Evolutionary conservation across 176 grass and related monocot genomes (phyloP).

Genomic region (Carex pumila): DNA sequence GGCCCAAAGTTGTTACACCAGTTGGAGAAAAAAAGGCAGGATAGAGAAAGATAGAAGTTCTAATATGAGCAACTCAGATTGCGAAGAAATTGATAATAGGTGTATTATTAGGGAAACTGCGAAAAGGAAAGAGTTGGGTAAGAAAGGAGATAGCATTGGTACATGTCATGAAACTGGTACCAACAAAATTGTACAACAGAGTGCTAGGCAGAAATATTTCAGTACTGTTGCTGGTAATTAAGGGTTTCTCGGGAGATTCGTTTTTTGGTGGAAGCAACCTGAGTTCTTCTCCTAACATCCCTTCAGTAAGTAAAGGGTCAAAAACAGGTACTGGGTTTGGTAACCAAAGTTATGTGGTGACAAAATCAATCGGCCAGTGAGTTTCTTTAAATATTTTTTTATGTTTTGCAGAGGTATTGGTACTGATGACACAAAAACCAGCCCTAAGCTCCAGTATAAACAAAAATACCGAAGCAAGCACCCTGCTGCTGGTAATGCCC

Average conservation of each 20-base stretch:
- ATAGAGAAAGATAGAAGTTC: constrained; percentile 61
- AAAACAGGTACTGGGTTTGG: constrained; percentile 18
- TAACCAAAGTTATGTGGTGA: constrained; percentile 42
- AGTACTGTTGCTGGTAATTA: constrained; percentile 51
- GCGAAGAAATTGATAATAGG: constrained; percentile 59
- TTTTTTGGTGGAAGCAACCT: constrained; percentile 65
- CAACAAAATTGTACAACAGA: constrained; percentile 23
- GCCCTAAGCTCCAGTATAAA: background rate
- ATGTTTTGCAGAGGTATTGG: constrained; percentile 3
- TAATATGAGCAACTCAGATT: constrained; percentile 90
- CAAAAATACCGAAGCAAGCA: background rate
- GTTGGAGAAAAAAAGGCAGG: constrained; percentile 54
- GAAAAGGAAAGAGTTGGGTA: constrained; percentile 45
- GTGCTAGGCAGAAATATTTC: constrained; percentile 54
- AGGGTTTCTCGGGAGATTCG: constrained; percentile 46
- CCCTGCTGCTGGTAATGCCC: background rate
- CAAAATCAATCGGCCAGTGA: constrained; percentile 51
- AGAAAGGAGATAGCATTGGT: constrained; percentile 30
- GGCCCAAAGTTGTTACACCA: constrained; percentile 45
- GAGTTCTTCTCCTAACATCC: constrained; percentile 17
- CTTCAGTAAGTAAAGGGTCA: constrained; percentile 40
- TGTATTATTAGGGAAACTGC: constrained; percentile 33
- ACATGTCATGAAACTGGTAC: constrained; percentile 8
- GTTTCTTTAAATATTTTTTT: constrained; percentile 26
- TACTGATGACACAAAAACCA: background rate